Percentiles rank a stretch among this genome's conserved stretches.
Conservation (phyloP, 306 rosid species). For the Cotoneaster glaucophyllus region DNA sequence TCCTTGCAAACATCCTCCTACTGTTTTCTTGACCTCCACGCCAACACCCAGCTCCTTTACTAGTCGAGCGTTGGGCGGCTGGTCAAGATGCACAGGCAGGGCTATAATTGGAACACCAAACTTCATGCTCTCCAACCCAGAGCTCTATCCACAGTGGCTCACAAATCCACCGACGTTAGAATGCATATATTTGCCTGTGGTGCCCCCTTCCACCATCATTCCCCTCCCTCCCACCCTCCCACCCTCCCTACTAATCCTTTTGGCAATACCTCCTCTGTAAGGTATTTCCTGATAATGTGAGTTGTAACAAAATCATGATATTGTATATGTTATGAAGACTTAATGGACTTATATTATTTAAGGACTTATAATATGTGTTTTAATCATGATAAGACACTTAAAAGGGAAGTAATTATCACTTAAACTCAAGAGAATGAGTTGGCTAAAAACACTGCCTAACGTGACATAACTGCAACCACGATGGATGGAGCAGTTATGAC, state of each 20-base stretch:
- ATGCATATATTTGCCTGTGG: neutral
- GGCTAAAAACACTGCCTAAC: too few species aligned
- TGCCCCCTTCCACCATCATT: constrained; percentile 23
- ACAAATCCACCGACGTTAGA: too few species aligned
- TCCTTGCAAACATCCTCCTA: neutral
- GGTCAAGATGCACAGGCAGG: constrained; percentile 22
- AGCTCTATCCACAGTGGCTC: constrained; percentile 26
- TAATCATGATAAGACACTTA: too few species aligned
- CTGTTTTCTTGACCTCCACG: constrained; percentile 7
- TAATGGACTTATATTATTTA: too few species aligned
- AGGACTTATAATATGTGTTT: too few species aligned
- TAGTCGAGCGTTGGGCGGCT: constrained; percentile 13
- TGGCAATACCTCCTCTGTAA: constrained; percentile 21
- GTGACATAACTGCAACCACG: too few species aligned
- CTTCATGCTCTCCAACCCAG: constrained; percentile 23
- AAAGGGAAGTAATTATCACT: too few species aligned
- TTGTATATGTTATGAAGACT: too few species aligned
- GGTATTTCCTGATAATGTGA: too few species aligned
- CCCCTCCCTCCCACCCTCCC: constrained; percentile 21
- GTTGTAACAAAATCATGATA: too few species aligned
- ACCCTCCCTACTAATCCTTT: constrained; percentile 20
- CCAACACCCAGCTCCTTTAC: constrained; percentile 14
- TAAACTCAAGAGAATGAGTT: too few species aligned
- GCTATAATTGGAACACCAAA: constrained; percentile 28
- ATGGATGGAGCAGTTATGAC: too few species aligned